Conservation (phyloP, 805 yeast species). For the Scheffersomyces stipitis region DNA sequence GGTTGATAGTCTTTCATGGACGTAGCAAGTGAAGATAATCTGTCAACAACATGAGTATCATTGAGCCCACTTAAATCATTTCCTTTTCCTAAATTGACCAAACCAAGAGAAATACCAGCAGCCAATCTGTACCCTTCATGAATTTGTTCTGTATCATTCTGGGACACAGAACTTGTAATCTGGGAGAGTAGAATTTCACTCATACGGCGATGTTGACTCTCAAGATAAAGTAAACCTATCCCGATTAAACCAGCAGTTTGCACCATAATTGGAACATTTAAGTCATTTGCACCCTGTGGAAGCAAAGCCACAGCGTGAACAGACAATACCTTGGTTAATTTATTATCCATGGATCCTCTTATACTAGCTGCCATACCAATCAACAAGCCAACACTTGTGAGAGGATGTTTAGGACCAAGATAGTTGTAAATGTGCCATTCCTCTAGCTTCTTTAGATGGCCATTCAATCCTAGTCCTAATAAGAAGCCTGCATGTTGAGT, state of each 20-base stretch:
- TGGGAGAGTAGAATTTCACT: slow-evolving; percentile 76
- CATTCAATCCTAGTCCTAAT: slow-evolving; percentile 89
- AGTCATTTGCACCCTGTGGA: slow-evolving; percentile 87
- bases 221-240: slow-evolving; percentile 78
- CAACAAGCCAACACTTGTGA: slow-evolving; percentile 81
- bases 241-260: slow-evolving; percentile 93
- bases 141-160: slow-evolving; percentile 55
- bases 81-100: slow-evolving; percentile 78
- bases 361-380: slow-evolving; percentile 92
- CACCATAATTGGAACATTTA: slow-evolving; percentile 77
- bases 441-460: slow-evolving; percentile 77
- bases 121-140: slow-evolving; percentile 83
- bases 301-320: slow-evolving; percentile 90
- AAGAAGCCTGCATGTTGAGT: slow-evolving; percentile 94
- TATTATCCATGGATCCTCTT: slow-evolving; percentile 78
- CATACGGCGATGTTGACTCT: slow-evolving; percentile 81
- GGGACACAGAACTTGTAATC: slow-evolving; percentile 51
- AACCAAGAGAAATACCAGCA: slow-evolving; percentile 87
- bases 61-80: slow-evolving; percentile 55
- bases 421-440: slow-evolving; percentile 97
- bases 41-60: slow-evolving; percentile 65
- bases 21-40: slow-evolving; percentile 55
- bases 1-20: slow-evolving; percentile 65
- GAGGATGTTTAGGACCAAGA: slow-evolving; percentile 82
- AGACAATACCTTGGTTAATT: slow-evolving; percentile 84